Base-by-base conservation (phyloP, 352 stramenopile genomes). In the Saprolegnia diclina region DNA sequence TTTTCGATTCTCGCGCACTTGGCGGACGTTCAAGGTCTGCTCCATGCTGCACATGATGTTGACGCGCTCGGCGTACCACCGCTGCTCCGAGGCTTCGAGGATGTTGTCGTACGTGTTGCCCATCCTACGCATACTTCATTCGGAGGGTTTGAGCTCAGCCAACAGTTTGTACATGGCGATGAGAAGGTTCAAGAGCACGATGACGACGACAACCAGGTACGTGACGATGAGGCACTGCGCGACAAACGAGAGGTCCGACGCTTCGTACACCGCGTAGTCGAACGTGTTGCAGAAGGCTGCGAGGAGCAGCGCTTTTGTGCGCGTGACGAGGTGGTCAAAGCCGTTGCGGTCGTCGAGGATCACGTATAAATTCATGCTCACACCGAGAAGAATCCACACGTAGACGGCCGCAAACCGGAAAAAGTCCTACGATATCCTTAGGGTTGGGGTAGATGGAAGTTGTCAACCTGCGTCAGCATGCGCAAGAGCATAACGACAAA, bases 41-140 rank as follows among this genome's bases (percentile, higher is more conserved):
- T 87, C 77, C 65, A 85, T 84, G 3, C 77, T 78, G 14, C 75
- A 32, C 79, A 87, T 87, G 65, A 87, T 83, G 32, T 87, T 85
- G 13, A 78, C 78, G 26, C 78, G 76, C 63, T 85, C 79, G 2
- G 79, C 79, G 11, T 83, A 72, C 77, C 79, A 87, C 11, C 78
- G 73, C 46, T 87, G 79, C 65, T 83, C 77, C 0, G 77, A 78
- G 35, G 85, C 76, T 55, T 83, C 66, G n/a, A 85, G 38, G 45
- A 87, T 79, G n/a, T 85, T 75, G 5, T 71, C 73, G 56, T 87
- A 87, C 24, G 77, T 87, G 70, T 87, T 87, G 11, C 79, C 79
- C 79, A 87, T 87, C 73, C 77, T 82, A 40, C 22, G 13, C 37
- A 9, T 24, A 1, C 29, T 40, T 1, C 62, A 67, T 21, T 35